Base-by-base conservation (phyloP, 2,329 filamentous ascomycete species). In the Phaeosphaeriaceae sp. region DNA sequence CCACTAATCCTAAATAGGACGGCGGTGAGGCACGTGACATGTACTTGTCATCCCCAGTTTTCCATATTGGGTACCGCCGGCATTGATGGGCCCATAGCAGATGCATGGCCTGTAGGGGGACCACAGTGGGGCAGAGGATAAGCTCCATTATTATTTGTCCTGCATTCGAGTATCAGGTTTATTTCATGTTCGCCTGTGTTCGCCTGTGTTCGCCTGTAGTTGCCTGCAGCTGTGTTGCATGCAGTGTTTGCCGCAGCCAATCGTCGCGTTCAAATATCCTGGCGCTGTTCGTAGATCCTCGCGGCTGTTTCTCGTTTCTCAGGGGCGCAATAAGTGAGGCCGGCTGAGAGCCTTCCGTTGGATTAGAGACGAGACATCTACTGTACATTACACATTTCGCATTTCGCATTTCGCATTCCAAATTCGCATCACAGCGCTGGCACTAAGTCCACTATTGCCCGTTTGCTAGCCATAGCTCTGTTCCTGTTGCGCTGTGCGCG, bases 21-120 rank as follows among this genome's bases (percentile, higher is more conserved):
- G 43, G 58, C 58, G 58, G 58, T 61, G 54, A 56, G 56, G 29
- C 50, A 50, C 41, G 47, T 48, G 47, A 41, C 23, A 8, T 26
- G 23, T 6, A 11, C 23, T 7, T 26, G 23, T 11, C n/a, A n/a
- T n/a, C n/a, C 21, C 21, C 21, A 23, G 21, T 8, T 8, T 8
- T 4, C 21, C 21, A 8, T 23, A 8, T 23, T 8, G 21, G 21
- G 5, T 8, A 8, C 21, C 4, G 21, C 8, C 21, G 21, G 8
- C 8, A 8, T 23, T 4, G 21, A 8, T 23, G 21, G 5, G 8
- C 23, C 23, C 23, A 26, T n/a, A n/a, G n/a, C n/a, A n/a, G n/a
- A n/a, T n/a, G n/a, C n/a, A n/a, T n/a, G n/a, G n/a, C n/a, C n/a
- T n/a, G n/a, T n/a, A n/a, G n/a, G 23, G 23, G 6, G 23, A 3